These are phyloP conservation scores for Lunasporangiospora selenospora DNA, from an alignment of 192 early-diverging fungal genomes.

Conservation along the genomic window DNA sequence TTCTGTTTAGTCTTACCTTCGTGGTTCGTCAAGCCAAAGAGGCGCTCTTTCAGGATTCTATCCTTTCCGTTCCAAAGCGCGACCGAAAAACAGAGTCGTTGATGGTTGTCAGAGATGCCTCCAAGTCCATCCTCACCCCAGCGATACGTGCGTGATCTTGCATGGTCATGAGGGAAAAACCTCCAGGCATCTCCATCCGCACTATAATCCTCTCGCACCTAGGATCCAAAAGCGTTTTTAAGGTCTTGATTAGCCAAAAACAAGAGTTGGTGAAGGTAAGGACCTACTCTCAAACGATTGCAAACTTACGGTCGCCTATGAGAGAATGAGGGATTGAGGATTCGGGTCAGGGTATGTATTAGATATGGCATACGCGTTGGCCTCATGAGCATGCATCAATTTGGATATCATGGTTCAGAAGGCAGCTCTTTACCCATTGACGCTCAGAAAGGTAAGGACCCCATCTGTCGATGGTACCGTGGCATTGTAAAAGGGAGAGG, in stretches of 20 bases:
- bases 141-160: slow-evolving; percentile 38
- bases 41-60: slow-evolving; percentile 43
- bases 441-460: slow-evolving; percentile 46
- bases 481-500: neutral
- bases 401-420: too few species aligned
- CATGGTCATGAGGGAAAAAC: slow-evolving; percentile 42
- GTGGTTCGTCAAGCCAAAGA: slow-evolving; percentile 41
- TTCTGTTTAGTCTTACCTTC: too few species aligned
- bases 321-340: too few species aligned
- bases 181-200: slow-evolving; percentile 37
- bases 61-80: slow-evolving; percentile 45
- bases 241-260: too few species aligned
- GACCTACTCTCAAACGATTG: too few species aligned
- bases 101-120: slow-evolving; percentile 41
- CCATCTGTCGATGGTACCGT: too few species aligned
- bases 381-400: too few species aligned
- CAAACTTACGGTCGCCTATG: too few species aligned
- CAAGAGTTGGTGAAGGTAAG: too few species aligned
- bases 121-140: slow-evolving; percentile 46
- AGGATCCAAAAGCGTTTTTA: too few species aligned
- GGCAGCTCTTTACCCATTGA: slow-evolving; percentile 39
- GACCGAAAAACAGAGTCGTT: slow-evolving; percentile 41
- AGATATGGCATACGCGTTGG: too few species aligned
- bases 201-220: slow-evolving; percentile 45
- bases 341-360: too few species aligned